These are phyloP conservation scores for Dinochytrium kinnereticum DNA, from an alignment of 371 early-diverging fungal species.

Conservation along the genomic window DNA sequence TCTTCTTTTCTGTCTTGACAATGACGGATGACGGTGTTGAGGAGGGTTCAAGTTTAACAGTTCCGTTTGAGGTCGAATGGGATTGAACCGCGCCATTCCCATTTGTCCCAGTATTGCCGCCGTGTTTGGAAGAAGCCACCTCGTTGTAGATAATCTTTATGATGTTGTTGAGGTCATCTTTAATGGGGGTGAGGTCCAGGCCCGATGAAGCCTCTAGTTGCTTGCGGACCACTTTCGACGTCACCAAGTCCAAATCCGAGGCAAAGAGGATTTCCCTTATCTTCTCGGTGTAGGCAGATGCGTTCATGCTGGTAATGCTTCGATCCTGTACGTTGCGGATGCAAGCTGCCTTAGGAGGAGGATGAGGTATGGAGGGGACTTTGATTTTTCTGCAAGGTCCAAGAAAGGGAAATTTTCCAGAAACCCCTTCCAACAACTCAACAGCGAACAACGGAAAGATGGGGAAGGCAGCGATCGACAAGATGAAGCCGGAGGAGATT, in stretches of 20 bases:
- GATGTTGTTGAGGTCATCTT: constrained; percentile 48
- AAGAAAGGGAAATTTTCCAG: no score
- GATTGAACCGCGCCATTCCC: no score
- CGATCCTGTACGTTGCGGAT: no score
- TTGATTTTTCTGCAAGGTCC: no score
- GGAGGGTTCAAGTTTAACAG: no score
- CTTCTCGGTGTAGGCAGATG: constrained; percentile 27
- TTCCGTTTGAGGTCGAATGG: no score
- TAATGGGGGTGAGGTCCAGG: constrained; percentile 41
- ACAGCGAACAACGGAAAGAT: no score
- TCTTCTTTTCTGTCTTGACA: neutral
- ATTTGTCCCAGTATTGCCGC: no score
- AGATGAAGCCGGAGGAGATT: constrained; percentile 37
- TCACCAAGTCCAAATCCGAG: constrained; percentile 28
- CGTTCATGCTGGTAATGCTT: constrained; percentile 7
- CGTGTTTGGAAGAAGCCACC: neutral
- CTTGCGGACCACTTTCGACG: constrained; percentile 39
- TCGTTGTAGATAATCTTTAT: neutral
- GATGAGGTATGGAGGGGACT: no score
- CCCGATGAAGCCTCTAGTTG: constrained; percentile 47
- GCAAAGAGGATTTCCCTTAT: constrained; percentile 34
- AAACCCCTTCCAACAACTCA: no score
- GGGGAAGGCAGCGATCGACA: constrained; percentile 19
- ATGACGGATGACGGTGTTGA: neutral
- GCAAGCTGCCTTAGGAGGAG: no score